Evolutionary conservation across 805 yeast species (phyloP), one percentile per base, ranked within the genome.

Genomic region (Priceomyces haplophilus): DNA sequence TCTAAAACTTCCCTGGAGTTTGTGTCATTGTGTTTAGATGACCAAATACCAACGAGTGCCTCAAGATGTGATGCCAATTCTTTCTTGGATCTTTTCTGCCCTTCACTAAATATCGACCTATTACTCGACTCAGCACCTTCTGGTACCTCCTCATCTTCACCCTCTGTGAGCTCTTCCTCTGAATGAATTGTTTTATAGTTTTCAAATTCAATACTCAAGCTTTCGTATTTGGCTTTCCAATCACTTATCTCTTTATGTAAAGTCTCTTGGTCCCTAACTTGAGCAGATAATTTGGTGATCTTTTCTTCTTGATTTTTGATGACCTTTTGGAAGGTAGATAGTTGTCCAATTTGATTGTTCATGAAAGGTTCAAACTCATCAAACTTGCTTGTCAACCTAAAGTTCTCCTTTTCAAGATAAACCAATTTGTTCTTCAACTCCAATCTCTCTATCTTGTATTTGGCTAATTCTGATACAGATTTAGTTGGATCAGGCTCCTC

Each of bases 281-380:
- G 71, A 3, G 47, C 40, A 13, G 70, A 56, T 49, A 79, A 67
- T 12, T 58, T 55, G 2, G 61, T 64, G 34, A 82, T 71, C 48
- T 69, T 62, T 3, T 59, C 62, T 41, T 76, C 76, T 59, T 80
- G 89, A 5, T 62, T 59, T 49, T 76, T 72, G 21, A 85, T 72
- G 18, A 84, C 55, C 15, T 67, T 62, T 52, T 83, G 83, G 55
- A 85, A 60, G 16, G 70, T 70, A 10, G 71, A 64, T 25, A 82
- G 63, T 42, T 80, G 79, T 7, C 74, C 58, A 42, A 82, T 67
- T 52, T 79, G 79, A 32, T 75, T 69, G 45, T 66, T 65, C 64
- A 82, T 71, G 38, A 80, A 64, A 3, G 80, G 73, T 51, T 81
- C 79, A 41, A 80, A 68, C 23, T 74, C 73, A 1, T 45, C 55